Evolutionary conservation across 306 rosid species (phyloP), one percentile per base, ranked within the genome.

Genomic region (Trifolium dubium): DNA sequence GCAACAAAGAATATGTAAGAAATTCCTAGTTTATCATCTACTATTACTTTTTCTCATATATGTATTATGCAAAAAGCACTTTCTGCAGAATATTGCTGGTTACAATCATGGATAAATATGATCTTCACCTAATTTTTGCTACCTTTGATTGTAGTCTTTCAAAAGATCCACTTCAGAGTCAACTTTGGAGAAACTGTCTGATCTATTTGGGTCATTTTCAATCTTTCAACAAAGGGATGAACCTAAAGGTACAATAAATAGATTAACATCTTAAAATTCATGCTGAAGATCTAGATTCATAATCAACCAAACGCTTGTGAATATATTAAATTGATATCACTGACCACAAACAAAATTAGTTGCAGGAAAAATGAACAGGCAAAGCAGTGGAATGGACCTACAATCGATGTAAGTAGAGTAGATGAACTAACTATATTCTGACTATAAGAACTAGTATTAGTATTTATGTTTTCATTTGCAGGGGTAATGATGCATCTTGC

Each of bases 91-190:
- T 6, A 3, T 5, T 53, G 60, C n/a, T 55, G 7, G 7, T 8
- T 54, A 19, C 13, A 11, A 10, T 50, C 30, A 31, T 31, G 10
- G 61, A 51, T 63, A 19, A 74, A 34, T 15, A 34, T 49, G 8
- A 5, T 66, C 62, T 68, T 64, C 3, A 64, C 53, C 44, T 73
- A 53, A 67, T 51, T 28, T 62, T 67, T 67, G 29, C 64, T 56
- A 11, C 39, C 13, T 56, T 69, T 72, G 11, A 65, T 71, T 82
- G 65, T 37, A 94, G 98, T 50, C 74, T 79, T 86, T 92, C 81
- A 92, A 73, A 84, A 92, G 97, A 80, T 95, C 99, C 5, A 71
- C 87, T 79, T 95, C 99, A 12, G 99, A 88, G 77, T 71, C 86
- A 51, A 86, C 95, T 47, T 77, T 95, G 75, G 96, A 95, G 85